Percentiles rank a stretch among this genome's conserved stretches.
Conservation (phyloP, 768 basidiomycete species). For the Mycena maculata region DNA sequence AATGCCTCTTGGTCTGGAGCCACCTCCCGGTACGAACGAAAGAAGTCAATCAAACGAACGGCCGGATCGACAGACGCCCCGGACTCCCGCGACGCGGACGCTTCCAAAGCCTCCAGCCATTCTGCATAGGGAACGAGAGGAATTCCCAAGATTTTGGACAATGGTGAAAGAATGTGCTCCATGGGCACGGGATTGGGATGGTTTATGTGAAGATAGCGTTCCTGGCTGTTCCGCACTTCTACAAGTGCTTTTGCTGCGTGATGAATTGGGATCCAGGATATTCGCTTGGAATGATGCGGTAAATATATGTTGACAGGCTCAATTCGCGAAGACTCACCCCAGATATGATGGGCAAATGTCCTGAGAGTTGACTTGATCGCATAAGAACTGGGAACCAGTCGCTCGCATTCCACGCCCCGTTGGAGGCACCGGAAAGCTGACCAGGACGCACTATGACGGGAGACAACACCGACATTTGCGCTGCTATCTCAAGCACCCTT, state of each 20-base stretch:
- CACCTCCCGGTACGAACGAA: neutral
- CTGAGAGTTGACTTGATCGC: constrained; percentile 39
- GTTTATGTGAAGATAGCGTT: neutral
- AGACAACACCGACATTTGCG: constrained; percentile 40
- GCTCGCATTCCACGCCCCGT: constrained; percentile 51
- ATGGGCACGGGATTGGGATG: neutral
- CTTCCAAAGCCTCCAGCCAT: constrained; percentile 5
- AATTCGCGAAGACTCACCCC: constrained; percentile 38
- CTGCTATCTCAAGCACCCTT: constrained; percentile 46
- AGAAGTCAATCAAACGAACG: constrained; percentile 17
- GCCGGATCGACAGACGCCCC: neutral
- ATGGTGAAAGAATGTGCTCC: neutral
- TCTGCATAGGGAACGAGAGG: constrained; percentile 3
- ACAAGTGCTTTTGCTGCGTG: neutral
- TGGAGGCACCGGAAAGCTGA: constrained; percentile 49
- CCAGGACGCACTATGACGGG: constrained; percentile 52
- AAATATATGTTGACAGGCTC: constrained; percentile 34
- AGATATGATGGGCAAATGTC: constrained; percentile 44
- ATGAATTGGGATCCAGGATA: constrained; percentile 10
- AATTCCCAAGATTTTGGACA: neutral
- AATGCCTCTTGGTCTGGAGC: constrained; percentile 4
- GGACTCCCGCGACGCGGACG: neutral
- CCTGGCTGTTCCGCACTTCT: neutral
- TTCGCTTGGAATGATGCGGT: neutral
- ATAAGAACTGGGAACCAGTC: constrained; percentile 57